These are phyloP conservation scores for Vigna radiata DNA, from an alignment of 306 rosid species.

Conservation along the genomic window DNA sequence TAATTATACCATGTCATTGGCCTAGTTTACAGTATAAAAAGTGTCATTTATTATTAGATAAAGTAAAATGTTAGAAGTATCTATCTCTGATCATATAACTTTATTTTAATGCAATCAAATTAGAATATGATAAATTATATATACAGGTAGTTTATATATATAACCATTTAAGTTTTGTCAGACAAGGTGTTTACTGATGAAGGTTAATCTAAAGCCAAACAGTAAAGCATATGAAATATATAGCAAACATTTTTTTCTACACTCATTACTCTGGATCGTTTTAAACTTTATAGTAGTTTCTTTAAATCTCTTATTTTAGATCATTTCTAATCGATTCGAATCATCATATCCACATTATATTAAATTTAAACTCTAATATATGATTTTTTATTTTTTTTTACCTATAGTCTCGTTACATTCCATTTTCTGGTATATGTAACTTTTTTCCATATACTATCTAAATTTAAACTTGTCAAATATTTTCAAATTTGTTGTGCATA, in stretches of 20 bases:
- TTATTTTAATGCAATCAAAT: neutral
- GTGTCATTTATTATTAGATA: neutral
- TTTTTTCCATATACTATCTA: neutral
- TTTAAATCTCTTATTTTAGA: neutral
- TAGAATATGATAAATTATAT: neutral
- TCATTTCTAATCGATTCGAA: neutral
- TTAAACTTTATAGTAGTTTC: neutral
- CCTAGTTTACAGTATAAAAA: neutral
- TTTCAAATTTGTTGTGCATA: neutral
- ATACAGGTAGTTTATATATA: neutral
- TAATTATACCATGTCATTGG: neutral
- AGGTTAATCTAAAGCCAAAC: neutral
- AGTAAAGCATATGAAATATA: neutral
- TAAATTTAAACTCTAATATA: neutral
- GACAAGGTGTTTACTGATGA: too few species aligned
- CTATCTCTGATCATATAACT: neutral
- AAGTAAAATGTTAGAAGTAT: neutral
- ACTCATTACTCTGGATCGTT: neutral
- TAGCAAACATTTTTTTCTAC: neutral
- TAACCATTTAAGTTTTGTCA: too few species aligned
- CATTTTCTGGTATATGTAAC: neutral
- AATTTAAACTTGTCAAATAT: neutral
- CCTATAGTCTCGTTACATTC: neutral
- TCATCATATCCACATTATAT: neutral
- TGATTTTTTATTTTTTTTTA: neutral